Evolutionary conservation across 345 rosid genomes (phyloP), one percentile per base, ranked within the genome.

Genomic region (Carallia brachiata): DNA sequence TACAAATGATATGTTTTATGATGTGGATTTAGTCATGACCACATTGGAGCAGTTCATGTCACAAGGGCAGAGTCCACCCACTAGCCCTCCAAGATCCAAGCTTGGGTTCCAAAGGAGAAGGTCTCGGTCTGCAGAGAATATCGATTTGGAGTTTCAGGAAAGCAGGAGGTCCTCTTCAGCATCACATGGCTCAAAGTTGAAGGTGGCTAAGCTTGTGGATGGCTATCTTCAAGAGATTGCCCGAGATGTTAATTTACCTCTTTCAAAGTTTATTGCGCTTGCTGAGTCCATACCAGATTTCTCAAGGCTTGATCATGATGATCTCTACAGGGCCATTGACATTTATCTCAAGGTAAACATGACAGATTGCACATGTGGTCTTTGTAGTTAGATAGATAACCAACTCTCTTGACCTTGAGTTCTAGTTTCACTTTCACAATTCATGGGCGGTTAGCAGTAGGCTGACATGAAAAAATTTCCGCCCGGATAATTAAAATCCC

Each of bases 111-210:
- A 90, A 80, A 86, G 96, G 85, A 83, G 96, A 77, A 82, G 97
- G 80, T 95, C 99, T 17, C 86, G 99, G 72, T 95, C 99, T 0
- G 92, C 97, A 0, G 97, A 95, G 81, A 89, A 90, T 71, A 88
- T 92, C 16, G 83, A 89, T 73, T 81, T 86, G 66, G 97, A 88
- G 77, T 87, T 90, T 50, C 99, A 92, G 62, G 96, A 88, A 44
- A 90, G 94, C 68, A 85, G 99, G 64, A 85, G 97, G 77, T 95
- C 99, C 16, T 95, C 97, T 79, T 92, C 97, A 52, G 99, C 97
- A 47, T 90, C 97, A 16, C 99, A 95, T 75, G 81, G 97, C 81
- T 84, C 97, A 58, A 95, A 95, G 81, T 76, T 92, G 71, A 95
- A 95, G 80, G 99, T 95, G 8, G 94, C 99, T 71, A 95, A 89